Evolutionary conservation across 257 asterid species (phyloP), one percentile per base, ranked within the genome.

Genomic region (Nicotiana attenuata): DNA sequence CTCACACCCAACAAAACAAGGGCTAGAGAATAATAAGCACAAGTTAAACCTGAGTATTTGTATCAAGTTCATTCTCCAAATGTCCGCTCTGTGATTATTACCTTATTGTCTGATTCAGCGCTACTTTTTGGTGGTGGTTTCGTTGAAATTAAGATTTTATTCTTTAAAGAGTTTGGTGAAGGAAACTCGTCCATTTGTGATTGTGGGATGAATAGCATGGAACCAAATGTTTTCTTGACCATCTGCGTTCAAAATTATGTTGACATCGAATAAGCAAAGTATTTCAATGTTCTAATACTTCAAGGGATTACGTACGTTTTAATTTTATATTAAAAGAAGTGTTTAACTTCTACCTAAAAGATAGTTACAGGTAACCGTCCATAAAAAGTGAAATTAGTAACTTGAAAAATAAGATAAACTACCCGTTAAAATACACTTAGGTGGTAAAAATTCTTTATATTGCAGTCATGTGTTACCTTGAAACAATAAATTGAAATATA

Each of bases 131-230:
- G 20, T 59, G 87, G 87, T 19, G 65, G 82, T 68, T 84, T 84
- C 4, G 87, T 84, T 3, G 87, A 84, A 60, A 84, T 81, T 60
- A 84, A 38, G 52, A 84, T 65, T 65, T 10, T 81, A 4, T 68
- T 63, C 81, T 28, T 76, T 7, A 84, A 75, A 5, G 3, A 9
- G 8, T 84, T 81, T 41, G 87, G 87, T 26, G 87, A 84, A 76
- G 76, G 84, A 63, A 84, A 81, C 82, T 55, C 61, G 5, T 22
- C 15, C 22, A 55, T 41, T 10, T 84, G 84, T 28, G 82, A n/a
- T 22, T 76, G n/a, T 26, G 87, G 87, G 22, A 45, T 31, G 79
- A 73, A 84, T 65, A 84, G 35, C 84, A 81, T 81, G 31, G 45
- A 24, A 13, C 59, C 65, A 81, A 81, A 84, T 52, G 78, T 81